Conservation (phyloP, 2,329 filamentous ascomycete species). For the Alternaria viburni region DNA sequence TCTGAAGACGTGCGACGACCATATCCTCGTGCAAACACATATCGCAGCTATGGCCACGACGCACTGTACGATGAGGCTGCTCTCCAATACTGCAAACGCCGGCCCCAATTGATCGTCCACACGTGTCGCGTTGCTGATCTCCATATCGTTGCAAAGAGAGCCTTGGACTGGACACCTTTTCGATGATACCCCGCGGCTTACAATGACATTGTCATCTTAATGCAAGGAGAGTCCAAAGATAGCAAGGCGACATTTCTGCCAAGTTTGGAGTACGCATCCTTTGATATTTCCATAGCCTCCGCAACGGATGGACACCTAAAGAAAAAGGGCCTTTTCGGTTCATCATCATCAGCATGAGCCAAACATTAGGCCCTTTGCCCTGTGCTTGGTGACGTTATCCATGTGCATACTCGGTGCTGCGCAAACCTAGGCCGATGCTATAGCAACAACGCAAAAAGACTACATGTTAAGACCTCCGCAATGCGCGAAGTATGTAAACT, state of each 20-base stretch:
- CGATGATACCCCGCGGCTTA: background rate
- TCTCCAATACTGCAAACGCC: background rate
- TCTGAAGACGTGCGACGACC: conserved; percentile 17
- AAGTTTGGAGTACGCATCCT: background rate
- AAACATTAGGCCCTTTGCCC: background rate
- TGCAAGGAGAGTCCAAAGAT: background rate
- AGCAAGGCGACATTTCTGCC: background rate
- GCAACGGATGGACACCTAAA: background rate
- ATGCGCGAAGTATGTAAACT: background rate
- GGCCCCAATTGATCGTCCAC: background rate
- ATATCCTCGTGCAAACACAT: conserved; percentile 17
- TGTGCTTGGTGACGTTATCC: background rate
- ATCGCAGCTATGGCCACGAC: conserved; percentile 11
- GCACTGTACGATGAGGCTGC: conserved; percentile 1
- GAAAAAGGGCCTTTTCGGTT: background rate
- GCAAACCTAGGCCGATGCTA: background rate
- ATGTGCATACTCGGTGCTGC: background rate
- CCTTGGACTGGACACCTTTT: background rate
- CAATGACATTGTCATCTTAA: background rate
- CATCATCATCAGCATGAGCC: background rate
- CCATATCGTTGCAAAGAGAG: background rate
- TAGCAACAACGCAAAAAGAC: background rate
- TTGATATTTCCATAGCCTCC: background rate
- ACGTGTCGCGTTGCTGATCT: background rate
- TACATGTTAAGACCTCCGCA: fast-evolving